Conservation (phyloP, 345 rosid genomes). For the Luvunga scandens region DNA sequence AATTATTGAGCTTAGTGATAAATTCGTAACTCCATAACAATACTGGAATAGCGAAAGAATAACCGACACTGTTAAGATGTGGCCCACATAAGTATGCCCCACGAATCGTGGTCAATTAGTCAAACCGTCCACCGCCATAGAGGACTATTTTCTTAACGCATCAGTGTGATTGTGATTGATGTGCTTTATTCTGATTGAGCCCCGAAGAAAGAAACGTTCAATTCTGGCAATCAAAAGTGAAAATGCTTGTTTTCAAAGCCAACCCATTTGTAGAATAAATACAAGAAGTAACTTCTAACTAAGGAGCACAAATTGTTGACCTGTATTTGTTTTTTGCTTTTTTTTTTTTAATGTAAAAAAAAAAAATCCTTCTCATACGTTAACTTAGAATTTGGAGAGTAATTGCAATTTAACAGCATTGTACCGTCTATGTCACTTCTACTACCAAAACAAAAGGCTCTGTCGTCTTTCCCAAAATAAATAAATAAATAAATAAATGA, state of each 20-base stretch:
- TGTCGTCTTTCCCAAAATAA: too few species aligned
- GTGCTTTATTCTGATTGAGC: not conserved
- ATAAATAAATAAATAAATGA: too few species aligned
- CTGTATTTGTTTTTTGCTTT: not conserved
- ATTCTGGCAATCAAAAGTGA: not conserved
- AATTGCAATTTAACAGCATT: conserved; percentile 6
- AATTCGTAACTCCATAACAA: too few species aligned
- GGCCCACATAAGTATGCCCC: not conserved
- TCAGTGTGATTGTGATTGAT: conserved; percentile 9
- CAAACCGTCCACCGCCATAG: conserved; percentile 18
- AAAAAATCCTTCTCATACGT: not conserved
- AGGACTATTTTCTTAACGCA: not conserved
- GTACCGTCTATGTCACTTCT: not conserved
- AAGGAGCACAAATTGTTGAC: not conserved
- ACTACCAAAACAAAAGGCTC: too few species aligned
- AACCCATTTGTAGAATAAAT: not conserved
- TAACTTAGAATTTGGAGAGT: not conserved
- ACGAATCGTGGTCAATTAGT: not conserved
- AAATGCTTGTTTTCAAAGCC: not conserved
- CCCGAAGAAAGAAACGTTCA: not conserved
- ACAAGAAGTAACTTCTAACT: not conserved
- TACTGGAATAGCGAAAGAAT: not conserved
- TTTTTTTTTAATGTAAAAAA: not conserved
- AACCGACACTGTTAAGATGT: not conserved
- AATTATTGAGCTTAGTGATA: too few species aligned